A percentile compares a stretch with the other conserved stretches of the same genome.
phyloP scores from a whole-genome alignment of 2,329 filamentous ascomycete genomes.

The Dothideomycetidae sp. region DNA sequence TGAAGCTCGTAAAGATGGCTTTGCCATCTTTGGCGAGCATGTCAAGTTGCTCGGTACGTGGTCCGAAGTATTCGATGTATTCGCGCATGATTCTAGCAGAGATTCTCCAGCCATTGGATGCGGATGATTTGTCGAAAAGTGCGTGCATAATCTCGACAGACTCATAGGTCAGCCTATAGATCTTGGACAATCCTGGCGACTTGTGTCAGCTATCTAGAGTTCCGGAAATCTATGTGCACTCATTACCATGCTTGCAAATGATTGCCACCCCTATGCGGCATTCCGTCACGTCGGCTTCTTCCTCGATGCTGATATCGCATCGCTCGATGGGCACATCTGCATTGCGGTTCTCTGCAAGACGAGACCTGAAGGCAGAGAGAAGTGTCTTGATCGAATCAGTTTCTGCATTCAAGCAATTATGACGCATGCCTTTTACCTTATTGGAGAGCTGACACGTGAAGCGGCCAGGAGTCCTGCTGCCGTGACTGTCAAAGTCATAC shows the following conservation, averaged over 20 bases:
- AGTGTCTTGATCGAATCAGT: constrained; percentile 30
- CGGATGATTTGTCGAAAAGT: constrained; percentile 53
- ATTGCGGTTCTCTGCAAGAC: constrained; percentile 48
- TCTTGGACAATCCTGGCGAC: constrained; percentile 52
- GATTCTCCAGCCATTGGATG: constrained; percentile 57
- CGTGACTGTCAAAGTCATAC: constrained; percentile 43
- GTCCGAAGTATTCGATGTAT: constrained; percentile 67
- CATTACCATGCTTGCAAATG: constrained; percentile 53
- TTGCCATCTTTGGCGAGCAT: constrained; percentile 56
- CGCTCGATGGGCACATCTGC: constrained; percentile 57
- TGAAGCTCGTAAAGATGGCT: constrained; percentile 67
- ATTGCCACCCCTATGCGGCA: constrained; percentile 64
- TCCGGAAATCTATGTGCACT: background rate
- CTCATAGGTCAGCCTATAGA: constrained; percentile 64
- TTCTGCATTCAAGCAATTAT: constrained; percentile 4
- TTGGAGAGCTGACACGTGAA: constrained; percentile 68
- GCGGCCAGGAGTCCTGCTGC: constrained; percentile 21
- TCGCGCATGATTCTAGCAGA: constrained; percentile 57
- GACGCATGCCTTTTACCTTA: too few species aligned
- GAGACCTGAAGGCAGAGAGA: constrained; percentile 59
- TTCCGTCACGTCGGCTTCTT: constrained; percentile 50
- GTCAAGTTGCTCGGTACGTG: constrained; percentile 66
- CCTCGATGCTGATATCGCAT: constrained; percentile 61
- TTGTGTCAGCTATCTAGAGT: background rate
- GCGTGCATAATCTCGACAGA: constrained; percentile 60